Base-by-base conservation (phyloP, 2,329 filamentous ascomycete species). In the Fusarium sororula region DNA sequence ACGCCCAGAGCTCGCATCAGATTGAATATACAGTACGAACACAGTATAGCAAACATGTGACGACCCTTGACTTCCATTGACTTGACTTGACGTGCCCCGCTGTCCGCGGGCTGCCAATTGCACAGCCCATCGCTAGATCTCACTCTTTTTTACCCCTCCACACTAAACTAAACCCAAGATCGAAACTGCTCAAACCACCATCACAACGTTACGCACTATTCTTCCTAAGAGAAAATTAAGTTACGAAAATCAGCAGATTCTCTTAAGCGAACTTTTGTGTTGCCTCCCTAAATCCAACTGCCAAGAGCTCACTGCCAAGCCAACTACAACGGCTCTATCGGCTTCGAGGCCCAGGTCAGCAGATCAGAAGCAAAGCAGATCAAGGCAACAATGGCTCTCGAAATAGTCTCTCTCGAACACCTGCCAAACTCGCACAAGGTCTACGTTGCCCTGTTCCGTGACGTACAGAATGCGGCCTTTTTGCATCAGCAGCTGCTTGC, bases 401-500 rank as follows among this genome's bases (percentile, higher is more conserved):
- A 95, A 83, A 91, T 89, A 6, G 83, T 97, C 64, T 79, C 86
- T 48, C 87, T 98, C 39, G 91, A 96, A 68, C 94, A 98, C 81
- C 85, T 97, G 48, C 93, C 94, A 4, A 79, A 86, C 12, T 85
- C 86, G 35, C 87, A 94, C 80, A 87, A 89, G 12, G 85, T 98
- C 37, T 91, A 96, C 82, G 84, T 94, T 56, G 91, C 90, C 48
- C 85, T 98, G 38, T 98, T 96, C 85, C 88, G 86, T 28, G 85
- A 94, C 80, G 90, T 98, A 64, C 81, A 88, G 70, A 99, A 99
- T 81, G 89, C 94, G 17, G 83, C 89, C 2, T 95, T 92, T 79
- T 86, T 99, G 48, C 92, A 95, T 59, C 87, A 92, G 76, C 95
- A 98, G 84, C 90, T 99, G 10, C 87, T 98, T n/a, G 88, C 90